phyloP scores from a whole-genome alignment of 179 eudicot genomes.

The Patellifolia procumbens region DNA sequence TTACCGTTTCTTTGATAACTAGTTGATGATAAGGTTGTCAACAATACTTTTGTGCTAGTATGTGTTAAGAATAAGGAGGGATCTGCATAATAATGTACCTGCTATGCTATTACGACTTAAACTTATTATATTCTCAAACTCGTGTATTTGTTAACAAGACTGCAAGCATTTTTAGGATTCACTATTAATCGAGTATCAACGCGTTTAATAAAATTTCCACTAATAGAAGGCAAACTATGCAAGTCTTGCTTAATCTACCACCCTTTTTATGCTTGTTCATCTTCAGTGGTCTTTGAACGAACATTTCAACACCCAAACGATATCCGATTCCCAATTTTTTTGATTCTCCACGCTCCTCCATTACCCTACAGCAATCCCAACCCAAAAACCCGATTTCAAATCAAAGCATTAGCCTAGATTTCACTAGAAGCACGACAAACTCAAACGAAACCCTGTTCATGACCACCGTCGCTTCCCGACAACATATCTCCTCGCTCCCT shows the following conservation, averaged over 20 bases:
- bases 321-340: conserved; percentile 21
- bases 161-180: neutral
- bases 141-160: neutral
- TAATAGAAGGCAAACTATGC: neutral
- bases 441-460: conserved; percentile 20
- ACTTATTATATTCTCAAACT: neutral
- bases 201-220: neutral
- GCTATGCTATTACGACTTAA: no score
- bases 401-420: neutral
- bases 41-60: neutral
- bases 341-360: conserved; percentile 17
- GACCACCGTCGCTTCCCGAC: conserved; percentile 37
- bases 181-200: neutral
- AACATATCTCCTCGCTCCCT: conserved; percentile 26
- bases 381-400: neutral
- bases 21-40: neutral
- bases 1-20: no score
- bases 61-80: neutral
- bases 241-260: neutral
- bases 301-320: conserved; percentile 23
- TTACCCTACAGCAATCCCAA: conserved; percentile 19
- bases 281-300: conserved; percentile 20
- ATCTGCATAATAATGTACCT: neutral
- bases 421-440: conserved; percentile 18
- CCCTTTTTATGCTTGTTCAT: conserved; percentile 37